Percentiles rank a stretch among this genome's conserved stretches.
Evolutionary conservation across 129 eudicot species (phyloP).

Genomic region (Erigeron canadensis): DNA sequence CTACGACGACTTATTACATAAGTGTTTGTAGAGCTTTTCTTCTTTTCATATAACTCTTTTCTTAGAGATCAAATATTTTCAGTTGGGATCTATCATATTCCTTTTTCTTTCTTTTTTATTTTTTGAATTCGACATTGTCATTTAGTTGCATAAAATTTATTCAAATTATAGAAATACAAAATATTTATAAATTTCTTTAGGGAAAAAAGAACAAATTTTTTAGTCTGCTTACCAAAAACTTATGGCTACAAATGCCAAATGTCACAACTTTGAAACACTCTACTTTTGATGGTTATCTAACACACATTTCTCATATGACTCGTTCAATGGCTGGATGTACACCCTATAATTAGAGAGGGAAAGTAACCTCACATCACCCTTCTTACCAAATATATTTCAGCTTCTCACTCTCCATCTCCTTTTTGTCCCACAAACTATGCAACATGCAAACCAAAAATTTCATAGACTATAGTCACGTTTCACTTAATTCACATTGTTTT

Average conservation of each 20-base stretch:
- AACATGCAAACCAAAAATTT: conserved; percentile 15
- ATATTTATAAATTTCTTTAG: too few relatives aligned
- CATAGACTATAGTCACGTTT: conserved; percentile 16
- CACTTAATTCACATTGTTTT: conserved; percentile 25
- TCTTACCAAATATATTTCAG: conserved; percentile 37
- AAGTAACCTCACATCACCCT: conserved; percentile 37
- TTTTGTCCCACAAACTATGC: conserved; percentile 28
- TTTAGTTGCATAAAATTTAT: too few relatives aligned
- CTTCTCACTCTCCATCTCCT: conserved; percentile 28
- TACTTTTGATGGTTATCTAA: conserved; percentile 5
- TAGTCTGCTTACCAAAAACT: conserved; percentile 14
- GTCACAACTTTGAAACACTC: background rate
- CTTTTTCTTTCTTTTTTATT: too few relatives aligned
- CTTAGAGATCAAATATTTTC: too few relatives aligned
- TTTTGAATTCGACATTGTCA: too few relatives aligned
- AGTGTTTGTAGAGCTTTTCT: too few relatives aligned
- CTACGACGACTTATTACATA: too few relatives aligned
- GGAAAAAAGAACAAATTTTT: too few relatives aligned
- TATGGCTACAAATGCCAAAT: conserved; percentile 17
- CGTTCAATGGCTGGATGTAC: conserved; percentile 42
- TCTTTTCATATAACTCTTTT: too few relatives aligned
- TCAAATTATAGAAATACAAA: too few relatives aligned
- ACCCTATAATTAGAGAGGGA: conserved; percentile 35
- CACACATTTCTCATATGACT: conserved; percentile 38
- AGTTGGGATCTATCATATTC: too few relatives aligned